These are phyloP conservation scores for Cyamopsis tetragonoloba DNA, from an alignment of 306 rosid genomes.

Conservation along the genomic window DNA sequence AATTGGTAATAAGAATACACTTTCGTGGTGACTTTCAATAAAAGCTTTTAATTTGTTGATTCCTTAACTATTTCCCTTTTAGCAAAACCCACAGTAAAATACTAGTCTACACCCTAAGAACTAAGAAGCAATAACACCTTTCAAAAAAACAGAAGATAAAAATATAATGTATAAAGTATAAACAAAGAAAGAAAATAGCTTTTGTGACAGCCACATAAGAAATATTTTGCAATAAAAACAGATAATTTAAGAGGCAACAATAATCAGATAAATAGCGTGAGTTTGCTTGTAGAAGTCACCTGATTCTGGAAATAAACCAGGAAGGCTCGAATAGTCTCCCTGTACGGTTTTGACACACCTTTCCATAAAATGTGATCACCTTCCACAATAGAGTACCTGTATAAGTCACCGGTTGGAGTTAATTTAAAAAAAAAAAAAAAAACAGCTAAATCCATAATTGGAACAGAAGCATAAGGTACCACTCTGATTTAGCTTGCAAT, in stretches of 20 bases:
- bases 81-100: neutral
- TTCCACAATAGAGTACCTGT: slow-evolving; percentile 88
- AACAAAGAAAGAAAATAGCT: neutral
- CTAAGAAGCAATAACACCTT: slow-evolving; percentile 2
- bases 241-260: slow-evolving; percentile 8
- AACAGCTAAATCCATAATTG: neutral
- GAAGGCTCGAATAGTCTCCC: slow-evolving; percentile 96
- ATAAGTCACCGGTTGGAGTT: slow-evolving; percentile 8
- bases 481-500: slow-evolving; percentile 66
- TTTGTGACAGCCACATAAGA: neutral
- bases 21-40: too few species aligned
- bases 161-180: neutral
- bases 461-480: slow-evolving; percentile 35
- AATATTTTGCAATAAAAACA: neutral
- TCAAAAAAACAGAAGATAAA: too few species aligned
- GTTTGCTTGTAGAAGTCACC: slow-evolving; percentile 38
- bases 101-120: neutral
- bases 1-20: too few species aligned
- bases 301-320: slow-evolving; percentile 86
- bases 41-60: too few species aligned
- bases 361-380: slow-evolving; percentile 80
- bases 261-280: neutral
- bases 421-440: neutral
- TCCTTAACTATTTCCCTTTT: too few species aligned
- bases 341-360: slow-evolving; percentile 82